phyloP scores from a whole-genome alignment of 192 early-diverging fungal species.

The Anaeromyces robustus region DNA sequence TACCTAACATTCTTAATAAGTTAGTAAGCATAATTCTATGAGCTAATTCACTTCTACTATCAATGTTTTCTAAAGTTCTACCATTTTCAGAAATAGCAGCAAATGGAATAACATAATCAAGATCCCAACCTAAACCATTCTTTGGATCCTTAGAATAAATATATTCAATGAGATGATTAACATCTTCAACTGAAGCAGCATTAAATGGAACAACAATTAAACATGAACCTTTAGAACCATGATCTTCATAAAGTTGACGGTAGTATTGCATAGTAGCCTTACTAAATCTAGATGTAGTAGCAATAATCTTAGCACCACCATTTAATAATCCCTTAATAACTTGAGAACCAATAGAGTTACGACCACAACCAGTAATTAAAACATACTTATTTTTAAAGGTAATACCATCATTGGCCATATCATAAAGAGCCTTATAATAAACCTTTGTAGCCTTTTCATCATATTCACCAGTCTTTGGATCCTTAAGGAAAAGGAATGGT shows the following conservation, averaged over 20 bases:
- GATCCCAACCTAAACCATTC: constrained; percentile 73
- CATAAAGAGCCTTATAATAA: constrained; percentile 66
- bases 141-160: constrained; percentile 65
- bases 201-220: constrained; percentile 91
- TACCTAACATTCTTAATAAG: constrained; percentile 68
- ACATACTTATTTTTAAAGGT: constrained; percentile 74
- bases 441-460: constrained; percentile 55
- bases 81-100: constrained; percentile 85
- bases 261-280: constrained; percentile 64
- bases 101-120: constrained; percentile 89
- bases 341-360: constrained; percentile 75
- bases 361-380: constrained; percentile 79
- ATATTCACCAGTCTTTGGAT: constrained; percentile 71
- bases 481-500: constrained; percentile 62
- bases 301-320: constrained; percentile 77
- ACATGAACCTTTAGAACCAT: constrained; percentile 72
- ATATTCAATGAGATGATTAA: constrained; percentile 62
- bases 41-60: constrained; percentile 76
- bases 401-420: constrained; percentile 67
- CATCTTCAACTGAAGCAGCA: constrained; percentile 74
- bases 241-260: constrained; percentile 68
- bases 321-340: constrained; percentile 65
- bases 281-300: constrained; percentile 83
- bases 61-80: constrained; percentile 67
- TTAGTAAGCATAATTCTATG: constrained; percentile 93